These are phyloP conservation scores for Debaryomyces sp. DNA, from an alignment of 1,139 yeast genomes.

Conservation along the genomic window DNA sequence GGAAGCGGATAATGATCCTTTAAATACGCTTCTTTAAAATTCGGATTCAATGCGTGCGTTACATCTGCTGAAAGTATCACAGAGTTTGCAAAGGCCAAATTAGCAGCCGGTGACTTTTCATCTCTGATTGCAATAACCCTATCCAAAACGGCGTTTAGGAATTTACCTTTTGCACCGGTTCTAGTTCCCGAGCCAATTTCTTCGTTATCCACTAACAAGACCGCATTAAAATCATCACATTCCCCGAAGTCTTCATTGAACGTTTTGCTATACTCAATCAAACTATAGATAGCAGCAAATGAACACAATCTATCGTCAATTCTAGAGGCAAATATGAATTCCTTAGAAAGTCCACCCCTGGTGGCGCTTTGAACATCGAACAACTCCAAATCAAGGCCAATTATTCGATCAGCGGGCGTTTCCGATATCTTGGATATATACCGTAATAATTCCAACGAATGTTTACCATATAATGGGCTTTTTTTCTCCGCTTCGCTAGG, in stretches of 20 bases:
- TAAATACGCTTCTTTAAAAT: conserved; percentile 38
- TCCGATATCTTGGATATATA: conserved; percentile 35
- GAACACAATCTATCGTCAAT: conserved; percentile 51
- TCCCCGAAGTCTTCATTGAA: conserved; percentile 18
- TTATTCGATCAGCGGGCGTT: conserved; percentile 27
- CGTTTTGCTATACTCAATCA: conserved; percentile 26
- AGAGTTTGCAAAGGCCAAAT: conserved; percentile 29
- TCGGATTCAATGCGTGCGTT: conserved; percentile 51
- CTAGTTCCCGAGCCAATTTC: conserved; percentile 48
- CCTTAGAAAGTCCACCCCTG: conserved; percentile 43
- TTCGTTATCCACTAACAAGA: conserved; percentile 46
- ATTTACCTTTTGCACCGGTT: conserved; percentile 44
- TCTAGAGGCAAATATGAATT: conserved; percentile 47
- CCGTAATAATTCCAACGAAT: conserved; percentile 38
- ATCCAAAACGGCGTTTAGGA: conserved; percentile 21
- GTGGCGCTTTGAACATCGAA: conserved; percentile 45
- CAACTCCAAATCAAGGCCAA: conserved; percentile 43
- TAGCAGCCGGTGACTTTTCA: not conserved
- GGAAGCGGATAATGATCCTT: conserved; percentile 45
- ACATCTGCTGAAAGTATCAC: conserved; percentile 49
- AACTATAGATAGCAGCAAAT: conserved; percentile 40
- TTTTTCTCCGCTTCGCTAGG: conserved; percentile 35
- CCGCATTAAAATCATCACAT: conserved; percentile 36
- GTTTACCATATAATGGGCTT: conserved; percentile 42
- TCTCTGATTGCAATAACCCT: conserved; percentile 13